Evolutionary conservation across 2,329 filamentous ascomycete species (phyloP).

Genomic region (Rugonectria rugulosa): DNA sequence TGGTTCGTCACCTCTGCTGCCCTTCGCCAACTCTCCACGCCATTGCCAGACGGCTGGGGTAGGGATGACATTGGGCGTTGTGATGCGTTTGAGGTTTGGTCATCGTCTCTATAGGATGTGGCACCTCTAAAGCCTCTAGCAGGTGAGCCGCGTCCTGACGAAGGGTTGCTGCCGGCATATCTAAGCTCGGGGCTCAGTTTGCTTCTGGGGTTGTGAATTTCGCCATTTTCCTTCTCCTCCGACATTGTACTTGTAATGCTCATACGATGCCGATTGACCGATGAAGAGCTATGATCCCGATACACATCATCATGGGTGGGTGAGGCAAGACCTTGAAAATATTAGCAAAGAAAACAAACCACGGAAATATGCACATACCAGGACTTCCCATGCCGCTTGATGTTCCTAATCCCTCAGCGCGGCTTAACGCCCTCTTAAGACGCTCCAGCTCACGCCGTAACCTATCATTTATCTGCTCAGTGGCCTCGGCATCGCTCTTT

Average conservation of each 20-base stretch:
- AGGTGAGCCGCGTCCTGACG: slow-evolving; percentile 67
- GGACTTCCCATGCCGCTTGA: slow-evolving; percentile 50
- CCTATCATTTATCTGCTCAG: slow-evolving; percentile 85
- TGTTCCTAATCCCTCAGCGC: slow-evolving; percentile 61
- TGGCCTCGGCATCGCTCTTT: slow-evolving; percentile 86
- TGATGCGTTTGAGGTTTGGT: slow-evolving; percentile 37
- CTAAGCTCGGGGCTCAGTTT: slow-evolving; percentile 65
- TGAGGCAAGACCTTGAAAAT: slow-evolving; percentile 52
- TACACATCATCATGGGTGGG: slow-evolving; percentile 68
- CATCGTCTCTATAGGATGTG: slow-evolving; percentile 44
- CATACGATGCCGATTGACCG: slow-evolving; percentile 58
- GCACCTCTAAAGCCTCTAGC: slow-evolving; percentile 60
- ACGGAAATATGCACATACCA: slow-evolving; percentile 27
- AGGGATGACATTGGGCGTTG: slow-evolving; percentile 47
- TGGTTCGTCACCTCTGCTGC: slow-evolving; percentile 98
- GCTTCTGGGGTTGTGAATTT: slow-evolving; percentile 54
- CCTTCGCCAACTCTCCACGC: slow-evolving; percentile 88
- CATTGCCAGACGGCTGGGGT: slow-evolving; percentile 45
- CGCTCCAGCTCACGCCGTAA: slow-evolving; percentile 89
- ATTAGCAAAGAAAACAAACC: slow-evolving; percentile 17
- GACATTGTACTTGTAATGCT: slow-evolving; percentile 72
- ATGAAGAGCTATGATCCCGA: slow-evolving; percentile 56
- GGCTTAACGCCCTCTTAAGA: slow-evolving; percentile 83
- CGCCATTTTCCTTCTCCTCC: slow-evolving; percentile 81
- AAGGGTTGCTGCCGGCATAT: slow-evolving; percentile 57